These are phyloP conservation scores for Groenewaldozyma sp. DNA, from an alignment of 1,139 yeast species.

Conservation along the genomic window DNA sequence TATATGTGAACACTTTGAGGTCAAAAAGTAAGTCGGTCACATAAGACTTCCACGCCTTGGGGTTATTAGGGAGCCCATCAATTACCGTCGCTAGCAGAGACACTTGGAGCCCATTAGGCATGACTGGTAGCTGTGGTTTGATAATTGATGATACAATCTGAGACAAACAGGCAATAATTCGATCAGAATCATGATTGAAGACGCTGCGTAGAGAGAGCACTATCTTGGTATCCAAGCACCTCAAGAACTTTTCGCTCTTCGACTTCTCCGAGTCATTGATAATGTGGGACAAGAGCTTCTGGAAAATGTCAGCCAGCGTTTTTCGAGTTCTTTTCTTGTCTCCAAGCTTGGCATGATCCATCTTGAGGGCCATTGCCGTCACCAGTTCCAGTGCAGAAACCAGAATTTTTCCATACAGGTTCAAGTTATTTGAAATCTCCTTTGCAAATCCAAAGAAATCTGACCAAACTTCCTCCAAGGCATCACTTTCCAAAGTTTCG, in stretches of 20 bases:
- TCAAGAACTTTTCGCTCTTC: neutral
- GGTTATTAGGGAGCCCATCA: slow-evolving; percentile 18
- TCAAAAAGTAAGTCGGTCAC: slow-evolving; percentile 34
- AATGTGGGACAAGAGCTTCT: slow-evolving; percentile 42
- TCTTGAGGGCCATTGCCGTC: slow-evolving; percentile 45
- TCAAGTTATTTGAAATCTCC: slow-evolving; percentile 43
- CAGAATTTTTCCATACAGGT: slow-evolving; percentile 41
- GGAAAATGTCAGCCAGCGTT: slow-evolving; percentile 59
- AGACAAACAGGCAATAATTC: slow-evolving; percentile 33
- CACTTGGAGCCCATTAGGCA: slow-evolving; percentile 23
- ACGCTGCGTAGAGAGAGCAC: slow-evolving; percentile 36
- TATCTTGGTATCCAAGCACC: slow-evolving; percentile 12
- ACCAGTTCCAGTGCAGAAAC: slow-evolving; percentile 46
- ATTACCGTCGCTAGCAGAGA: slow-evolving; percentile 19
- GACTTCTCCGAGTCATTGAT: neutral
- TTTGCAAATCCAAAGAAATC: slow-evolving; percentile 49
- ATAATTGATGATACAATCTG: slow-evolving; percentile 35
- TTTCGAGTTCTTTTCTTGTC: slow-evolving; percentile 51
- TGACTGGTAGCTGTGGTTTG: slow-evolving; percentile 36
- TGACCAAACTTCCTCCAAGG: slow-evolving; percentile 66
- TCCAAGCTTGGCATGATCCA: slow-evolving; percentile 50
- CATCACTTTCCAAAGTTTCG: slow-evolving; percentile 59
- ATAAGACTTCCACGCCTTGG: slow-evolving; percentile 31
- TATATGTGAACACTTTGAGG: slow-evolving; percentile 33
- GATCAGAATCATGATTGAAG: slow-evolving; percentile 39